Evolutionary conservation across 176 grass and related monocot genomes (phyloP).

Genomic region (Triticum monococcum): DNA sequence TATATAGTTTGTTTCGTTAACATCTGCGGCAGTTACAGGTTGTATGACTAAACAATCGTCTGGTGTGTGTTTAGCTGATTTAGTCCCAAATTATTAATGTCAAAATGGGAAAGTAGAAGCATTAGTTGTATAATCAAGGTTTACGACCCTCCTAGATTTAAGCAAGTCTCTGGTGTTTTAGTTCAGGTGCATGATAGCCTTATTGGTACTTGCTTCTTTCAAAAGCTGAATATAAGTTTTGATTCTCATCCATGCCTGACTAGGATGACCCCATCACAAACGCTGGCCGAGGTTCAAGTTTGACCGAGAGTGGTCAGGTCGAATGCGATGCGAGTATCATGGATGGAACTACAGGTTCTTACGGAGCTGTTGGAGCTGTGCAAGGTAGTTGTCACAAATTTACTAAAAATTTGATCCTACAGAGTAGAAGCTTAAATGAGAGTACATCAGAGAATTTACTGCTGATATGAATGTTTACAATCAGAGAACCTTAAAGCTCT

Average conservation of each 20-base stretch:
- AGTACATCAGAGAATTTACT: neutral
- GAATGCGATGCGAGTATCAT: conserved; percentile 98
- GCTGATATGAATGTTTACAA: neutral
- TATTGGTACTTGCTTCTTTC: conserved; percentile 14
- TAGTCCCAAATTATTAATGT: neutral
- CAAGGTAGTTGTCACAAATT: conserved; percentile 58
- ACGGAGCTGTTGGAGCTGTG: conserved; percentile 90
- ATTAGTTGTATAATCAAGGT: neutral
- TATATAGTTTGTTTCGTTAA: neutral
- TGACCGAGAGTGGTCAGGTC: conserved; percentile 80
- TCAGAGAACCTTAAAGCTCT: neutral
- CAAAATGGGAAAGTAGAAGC: neutral
- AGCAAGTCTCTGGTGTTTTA: neutral
- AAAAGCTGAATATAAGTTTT: neutral
- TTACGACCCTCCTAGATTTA: neutral
- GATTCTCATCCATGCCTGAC: conserved; percentile 20
- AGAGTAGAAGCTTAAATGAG: neutral
- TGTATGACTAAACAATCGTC: neutral
- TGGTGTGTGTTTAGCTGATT: neutral
- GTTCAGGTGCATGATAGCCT: neutral
- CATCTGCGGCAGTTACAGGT: neutral
- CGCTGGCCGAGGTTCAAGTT: conserved; percentile 85
- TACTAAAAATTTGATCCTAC: neutral
- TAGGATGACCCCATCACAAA: conserved; percentile 95
- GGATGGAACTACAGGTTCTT: conserved; percentile 78